Percentiles rank a stretch among this genome's conserved stretches.
phyloP scores from a whole-genome alignment of 306 rosid genomes.

The Quercus aquifolioides region DNA sequence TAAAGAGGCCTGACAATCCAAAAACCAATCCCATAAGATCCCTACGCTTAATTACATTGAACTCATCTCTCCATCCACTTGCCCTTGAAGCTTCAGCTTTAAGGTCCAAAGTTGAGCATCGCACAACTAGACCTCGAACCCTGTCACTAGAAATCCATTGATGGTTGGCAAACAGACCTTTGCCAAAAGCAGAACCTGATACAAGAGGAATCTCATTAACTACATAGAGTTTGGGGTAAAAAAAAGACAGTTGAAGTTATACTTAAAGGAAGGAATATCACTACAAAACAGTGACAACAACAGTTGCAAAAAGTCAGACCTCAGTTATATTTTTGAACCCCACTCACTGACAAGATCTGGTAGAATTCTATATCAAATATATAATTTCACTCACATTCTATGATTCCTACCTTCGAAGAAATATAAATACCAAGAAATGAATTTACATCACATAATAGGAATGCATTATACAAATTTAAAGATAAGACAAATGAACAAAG shows the following conservation, averaged over 20 bases:
- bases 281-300: not conserved
- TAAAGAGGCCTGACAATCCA: constrained; percentile 56
- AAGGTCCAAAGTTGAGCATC: constrained; percentile 27
- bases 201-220: constrained; percentile 4
- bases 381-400: not conserved
- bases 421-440: not conserved
- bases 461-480: not conserved
- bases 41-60: constrained; percentile 50
- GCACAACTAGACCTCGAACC: constrained; percentile 22
- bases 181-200: constrained; percentile 48
- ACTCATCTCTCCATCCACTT: constrained; percentile 27
- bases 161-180: constrained; percentile 12
- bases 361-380: not conserved
- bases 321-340: not conserved
- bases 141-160: constrained; percentile 37
- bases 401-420: not conserved
- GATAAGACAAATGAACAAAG: not conserved
- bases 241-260: not conserved
- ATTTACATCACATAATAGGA: not conserved
- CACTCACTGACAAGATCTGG: not conserved
- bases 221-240: not conserved
- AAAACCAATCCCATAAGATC: constrained; percentile 58
- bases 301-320: not conserved
- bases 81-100: constrained; percentile 26
- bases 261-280: not conserved